Conservation (phyloP, 2,329 filamentous ascomycete genomes). For the Fusarium staphyleae region DNA sequence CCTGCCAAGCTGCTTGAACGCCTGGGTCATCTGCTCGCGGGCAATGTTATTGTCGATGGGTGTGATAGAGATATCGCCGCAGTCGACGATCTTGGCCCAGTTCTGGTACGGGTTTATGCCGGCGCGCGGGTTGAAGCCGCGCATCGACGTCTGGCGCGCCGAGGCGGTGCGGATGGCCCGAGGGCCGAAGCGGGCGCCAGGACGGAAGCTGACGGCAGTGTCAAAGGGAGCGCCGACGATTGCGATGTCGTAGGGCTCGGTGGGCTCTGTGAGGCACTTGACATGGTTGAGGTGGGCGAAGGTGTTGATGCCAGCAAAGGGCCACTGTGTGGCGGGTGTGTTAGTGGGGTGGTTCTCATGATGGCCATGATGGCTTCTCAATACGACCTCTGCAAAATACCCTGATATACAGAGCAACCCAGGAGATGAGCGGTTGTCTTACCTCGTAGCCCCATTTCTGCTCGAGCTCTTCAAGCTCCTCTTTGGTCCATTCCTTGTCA, state of each 20-base stretch:
- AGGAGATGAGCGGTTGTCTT: constrained; percentile 30
- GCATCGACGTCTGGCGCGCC: constrained; percentile 78
- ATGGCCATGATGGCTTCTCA: constrained; percentile 1
- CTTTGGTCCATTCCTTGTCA: constrained; percentile 56
- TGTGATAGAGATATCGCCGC: constrained; percentile 87
- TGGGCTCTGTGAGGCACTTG: constrained; percentile 72
- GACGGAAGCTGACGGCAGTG: constrained; percentile 72
- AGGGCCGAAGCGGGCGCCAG: constrained; percentile 78
- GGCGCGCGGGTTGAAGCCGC: constrained; percentile 81
- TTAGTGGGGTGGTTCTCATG: constrained; percentile 3
- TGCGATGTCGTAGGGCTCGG: constrained; percentile 72
- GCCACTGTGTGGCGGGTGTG: constrained; percentile 42
- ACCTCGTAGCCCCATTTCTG: constrained; percentile 66
- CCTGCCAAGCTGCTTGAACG: constrained; percentile 71
- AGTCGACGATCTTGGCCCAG: constrained; percentile 85
- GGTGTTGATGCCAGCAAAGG: constrained; percentile 75
- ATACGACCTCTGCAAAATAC: neutral
- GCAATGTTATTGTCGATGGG: constrained; percentile 88
- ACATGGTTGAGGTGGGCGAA: constrained; percentile 75
- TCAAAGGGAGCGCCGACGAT: constrained; percentile 78
- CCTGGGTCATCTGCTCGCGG: constrained; percentile 82
- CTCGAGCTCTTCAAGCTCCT: constrained; percentile 61
- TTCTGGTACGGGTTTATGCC: constrained; percentile 83
- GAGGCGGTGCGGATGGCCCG: constrained; percentile 87
- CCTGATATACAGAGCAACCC: neutral